Conservation (phyloP, 2,329 filamentous ascomycete genomes). For the Arthrobotrys musiformis region DNA sequence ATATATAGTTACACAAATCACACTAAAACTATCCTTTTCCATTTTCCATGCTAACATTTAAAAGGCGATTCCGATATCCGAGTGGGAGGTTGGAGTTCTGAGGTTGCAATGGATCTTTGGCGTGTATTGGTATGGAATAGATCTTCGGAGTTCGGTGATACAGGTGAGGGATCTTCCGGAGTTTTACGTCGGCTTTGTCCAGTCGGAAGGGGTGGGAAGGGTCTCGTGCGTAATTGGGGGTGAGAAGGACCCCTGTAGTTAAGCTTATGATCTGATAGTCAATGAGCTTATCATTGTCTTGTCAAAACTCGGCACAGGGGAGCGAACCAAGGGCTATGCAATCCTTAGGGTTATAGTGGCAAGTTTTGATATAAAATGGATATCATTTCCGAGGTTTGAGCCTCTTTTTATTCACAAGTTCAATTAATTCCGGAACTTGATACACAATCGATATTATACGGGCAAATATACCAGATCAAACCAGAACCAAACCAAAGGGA, state of each 20-base stretch:
- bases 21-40: neutral
- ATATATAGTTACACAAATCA: constrained; percentile 37
- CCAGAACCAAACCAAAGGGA: neutral
- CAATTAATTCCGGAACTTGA: neutral
- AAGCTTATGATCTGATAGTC: neutral
- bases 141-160: constrained; percentile 19
- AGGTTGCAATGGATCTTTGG: constrained; percentile 24
- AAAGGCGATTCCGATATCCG: constrained; percentile 17
- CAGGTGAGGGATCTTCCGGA: constrained; percentile 12
- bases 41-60: neutral
- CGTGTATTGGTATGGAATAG: neutral
- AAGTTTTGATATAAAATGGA: constrained; percentile 26
- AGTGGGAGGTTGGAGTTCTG: constrained; percentile 15
- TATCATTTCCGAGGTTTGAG: neutral
- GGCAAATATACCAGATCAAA: neutral
- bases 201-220: constrained; percentile 7
- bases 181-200: neutral
- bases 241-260: neutral
- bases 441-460: neutral
- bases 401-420: neutral
- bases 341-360: neutral
- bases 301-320: neutral
- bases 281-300: neutral
- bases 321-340: constrained; percentile 1
- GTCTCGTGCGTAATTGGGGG: neutral